Conservation (phyloP, 1,139 yeast genomes). For the Hanseniaspora uvarum region DNA sequence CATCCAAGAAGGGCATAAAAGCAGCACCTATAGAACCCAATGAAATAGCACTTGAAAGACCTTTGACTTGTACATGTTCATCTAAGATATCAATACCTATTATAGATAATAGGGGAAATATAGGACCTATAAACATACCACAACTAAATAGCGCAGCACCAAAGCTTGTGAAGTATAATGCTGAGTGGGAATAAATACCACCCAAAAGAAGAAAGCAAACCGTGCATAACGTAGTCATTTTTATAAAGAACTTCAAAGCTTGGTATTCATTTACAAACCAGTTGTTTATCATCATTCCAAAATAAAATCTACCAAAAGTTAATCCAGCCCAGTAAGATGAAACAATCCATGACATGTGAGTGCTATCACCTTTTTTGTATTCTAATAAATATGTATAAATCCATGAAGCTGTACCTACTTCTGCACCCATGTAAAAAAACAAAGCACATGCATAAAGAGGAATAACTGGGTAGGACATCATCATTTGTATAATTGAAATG, state of each 20-base stretch:
- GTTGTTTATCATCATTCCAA: slow-evolving; percentile 54
- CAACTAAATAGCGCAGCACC: slow-evolving; percentile 38
- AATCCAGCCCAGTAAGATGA: slow-evolving; percentile 58
- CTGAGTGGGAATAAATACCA: not conserved
- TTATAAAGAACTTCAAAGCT: slow-evolving; percentile 33
- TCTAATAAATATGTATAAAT: slow-evolving; percentile 47
- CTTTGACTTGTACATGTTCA: slow-evolving; percentile 48
- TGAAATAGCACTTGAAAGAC: slow-evolving; percentile 68
- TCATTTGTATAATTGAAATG: slow-evolving; percentile 22
- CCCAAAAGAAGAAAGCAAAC: not conserved
- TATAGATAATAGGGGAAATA: slow-evolving; percentile 66
- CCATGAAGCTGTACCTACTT: slow-evolving; percentile 64
- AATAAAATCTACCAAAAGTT: slow-evolving; percentile 48
- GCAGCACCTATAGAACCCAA: slow-evolving; percentile 43
- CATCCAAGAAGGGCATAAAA: slow-evolving; percentile 5
- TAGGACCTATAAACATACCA: slow-evolving; percentile 69
- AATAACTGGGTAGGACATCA: slow-evolving; percentile 34
- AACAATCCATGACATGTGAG: slow-evolving; percentile 47
- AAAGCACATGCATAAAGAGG: slow-evolving; percentile 43
- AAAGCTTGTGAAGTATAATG: slow-evolving; percentile 27
- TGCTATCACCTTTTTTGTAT: slow-evolving; percentile 39
- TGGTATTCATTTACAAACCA: slow-evolving; percentile 40
- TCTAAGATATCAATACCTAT: slow-evolving; percentile 58
- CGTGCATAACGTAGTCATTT: slow-evolving; percentile 18
- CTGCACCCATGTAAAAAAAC: slow-evolving; percentile 57